Evolutionary conservation across 306 rosid species (phyloP), one percentile per base, ranked within the genome.

Genomic region (Vigna nakashimae): DNA sequence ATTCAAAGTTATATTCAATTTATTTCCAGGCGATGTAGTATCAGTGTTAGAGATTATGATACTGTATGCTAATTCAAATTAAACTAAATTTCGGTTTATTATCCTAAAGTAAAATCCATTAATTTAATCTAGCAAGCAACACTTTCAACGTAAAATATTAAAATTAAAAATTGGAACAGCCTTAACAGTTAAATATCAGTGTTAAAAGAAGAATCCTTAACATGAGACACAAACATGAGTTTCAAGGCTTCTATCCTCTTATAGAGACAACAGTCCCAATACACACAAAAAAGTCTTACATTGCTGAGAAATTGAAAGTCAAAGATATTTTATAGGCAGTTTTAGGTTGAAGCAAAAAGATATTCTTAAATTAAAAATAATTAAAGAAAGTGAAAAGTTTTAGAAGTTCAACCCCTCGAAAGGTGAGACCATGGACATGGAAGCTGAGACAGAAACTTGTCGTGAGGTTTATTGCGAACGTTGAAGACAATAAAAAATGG

Each of bases 401-500:
- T 55, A 48, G 77, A 82, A 84, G 12, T 73, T 77, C 53, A 84
- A 67, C 63, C 76, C 77, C 81, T 57, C 24, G 81, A 78, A 81
- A 83, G 79, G 40, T 50, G 83, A 76, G 82, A 71, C 30, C 53
- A 42, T 80, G 6, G 5, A 70, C 2, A 38, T 9, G 30, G 78
- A 83, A 84, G 84, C 13, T 73, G 82, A 75, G 72, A 30, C 36
- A 78, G 86, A 71, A 74, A 49, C 17, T 81, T 82, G 82, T 74
- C 78, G 57, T 64, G 56, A 83, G 87, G 81, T 80, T 82, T 74
- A 72, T 79, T 67, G 50, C 43, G 56, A 82, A 75, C 38, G 28
- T 77, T 79, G 82, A 87, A 79, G 77, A 79, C 42, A 78, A 84
- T 76, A 77, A 82, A 93, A 38, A 58, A 89, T 12, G 65, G 46